Evolutionary conservation across 192 early-diverging fungal genomes (phyloP).

Genomic region (Phycomyces nitens): DNA sequence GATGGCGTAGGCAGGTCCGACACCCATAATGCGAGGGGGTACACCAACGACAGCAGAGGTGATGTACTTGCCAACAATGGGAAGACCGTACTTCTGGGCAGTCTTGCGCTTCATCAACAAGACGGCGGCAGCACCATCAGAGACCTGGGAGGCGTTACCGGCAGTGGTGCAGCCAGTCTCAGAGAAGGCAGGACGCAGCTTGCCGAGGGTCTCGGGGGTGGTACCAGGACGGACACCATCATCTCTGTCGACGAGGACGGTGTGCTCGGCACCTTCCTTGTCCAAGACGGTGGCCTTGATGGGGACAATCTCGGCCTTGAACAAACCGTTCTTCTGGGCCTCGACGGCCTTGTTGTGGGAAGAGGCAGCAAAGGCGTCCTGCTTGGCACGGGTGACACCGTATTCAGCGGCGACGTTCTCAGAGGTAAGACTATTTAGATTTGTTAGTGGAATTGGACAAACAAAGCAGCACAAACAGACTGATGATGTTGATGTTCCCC

Average conservation of each 20-base stretch:
- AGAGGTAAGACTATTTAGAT: constrained; percentile 69
- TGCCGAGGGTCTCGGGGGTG: constrained; percentile 75
- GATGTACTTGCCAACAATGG: constrained; percentile 84
- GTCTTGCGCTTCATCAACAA: constrained; percentile 92
- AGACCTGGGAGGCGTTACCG: constrained; percentile 96
- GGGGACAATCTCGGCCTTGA: constrained; percentile 89
- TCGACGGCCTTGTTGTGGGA: constrained; percentile 80
- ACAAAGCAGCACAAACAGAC: too few species aligned
- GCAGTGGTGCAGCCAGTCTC: constrained; percentile 85
- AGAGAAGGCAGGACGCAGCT: constrained; percentile 87
- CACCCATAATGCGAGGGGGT: constrained; percentile 94
- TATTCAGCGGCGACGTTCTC: constrained; percentile 95
- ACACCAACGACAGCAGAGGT: constrained; percentile 84
- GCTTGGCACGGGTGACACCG: constrained; percentile 77
- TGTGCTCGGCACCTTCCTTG: constrained; percentile 74
- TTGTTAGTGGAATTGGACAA: not conserved
- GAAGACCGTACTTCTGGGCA: constrained; percentile 82
- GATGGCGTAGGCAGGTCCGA: constrained; percentile 94
- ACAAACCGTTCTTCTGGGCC: constrained; percentile 89
- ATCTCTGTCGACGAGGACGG: constrained; percentile 75
- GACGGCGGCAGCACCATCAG: constrained; percentile 95
- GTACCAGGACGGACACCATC: constrained; percentile 88
- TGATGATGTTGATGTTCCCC: not conserved
- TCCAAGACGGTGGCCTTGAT: constrained; percentile 70
- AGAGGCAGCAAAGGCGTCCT: constrained; percentile 86